These are phyloP conservation scores for Harringtonia aguacate DNA, from an alignment of 2,329 filamentous ascomycete genomes.

Conservation along the genomic window DNA sequence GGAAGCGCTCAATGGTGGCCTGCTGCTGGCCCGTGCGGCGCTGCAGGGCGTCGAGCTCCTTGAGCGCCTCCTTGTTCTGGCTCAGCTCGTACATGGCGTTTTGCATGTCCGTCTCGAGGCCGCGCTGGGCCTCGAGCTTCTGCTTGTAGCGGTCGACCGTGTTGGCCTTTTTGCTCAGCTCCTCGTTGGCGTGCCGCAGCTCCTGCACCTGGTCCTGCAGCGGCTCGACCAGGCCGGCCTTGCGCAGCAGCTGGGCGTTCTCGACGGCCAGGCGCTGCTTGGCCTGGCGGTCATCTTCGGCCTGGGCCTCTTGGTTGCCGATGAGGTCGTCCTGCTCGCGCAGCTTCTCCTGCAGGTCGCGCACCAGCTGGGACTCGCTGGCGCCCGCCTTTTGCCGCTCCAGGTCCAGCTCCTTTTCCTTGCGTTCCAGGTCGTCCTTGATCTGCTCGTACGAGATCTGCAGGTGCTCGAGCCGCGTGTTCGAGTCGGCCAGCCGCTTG, in stretches of 20 bases:
- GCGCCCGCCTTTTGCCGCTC: slow-evolving; percentile 43
- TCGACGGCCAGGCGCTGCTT: slow-evolving; percentile 37
- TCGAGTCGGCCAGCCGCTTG: slow-evolving; percentile 48
- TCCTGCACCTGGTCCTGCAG: slow-evolving; percentile 50
- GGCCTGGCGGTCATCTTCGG: slow-evolving; percentile 39
- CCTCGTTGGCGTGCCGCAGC: slow-evolving; percentile 46
- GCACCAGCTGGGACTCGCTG: slow-evolving; percentile 39
- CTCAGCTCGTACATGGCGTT: slow-evolving; percentile 44
- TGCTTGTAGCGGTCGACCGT: slow-evolving; percentile 51
- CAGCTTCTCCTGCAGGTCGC: slow-evolving; percentile 43
- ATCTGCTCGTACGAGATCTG: slow-evolving; percentile 55
- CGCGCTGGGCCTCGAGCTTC: slow-evolving; percentile 47
- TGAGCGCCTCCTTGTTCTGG: slow-evolving; percentile 37
- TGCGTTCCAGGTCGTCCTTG: slow-evolving; percentile 48
- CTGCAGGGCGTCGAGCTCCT: slow-evolving; percentile 22
- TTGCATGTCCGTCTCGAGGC: slow-evolving; percentile 44
- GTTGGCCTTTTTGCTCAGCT: slow-evolving; percentile 52
- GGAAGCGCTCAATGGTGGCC: slow-evolving; percentile 16
- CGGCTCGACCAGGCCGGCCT: slow-evolving; percentile 36
- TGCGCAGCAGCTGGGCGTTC: slow-evolving; percentile 33
- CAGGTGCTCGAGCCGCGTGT: slow-evolving; percentile 48
- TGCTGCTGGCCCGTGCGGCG: slow-evolving; percentile 15
- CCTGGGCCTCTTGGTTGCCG: slow-evolving; percentile 55
- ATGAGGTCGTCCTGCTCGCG: slow-evolving; percentile 63
- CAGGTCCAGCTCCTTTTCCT: slow-evolving; percentile 42